Evolutionary conservation across 108 stramenopile species (phyloP), one percentile per base, ranked within the genome.

Genomic region (Skeletonema marinoi): DNA sequence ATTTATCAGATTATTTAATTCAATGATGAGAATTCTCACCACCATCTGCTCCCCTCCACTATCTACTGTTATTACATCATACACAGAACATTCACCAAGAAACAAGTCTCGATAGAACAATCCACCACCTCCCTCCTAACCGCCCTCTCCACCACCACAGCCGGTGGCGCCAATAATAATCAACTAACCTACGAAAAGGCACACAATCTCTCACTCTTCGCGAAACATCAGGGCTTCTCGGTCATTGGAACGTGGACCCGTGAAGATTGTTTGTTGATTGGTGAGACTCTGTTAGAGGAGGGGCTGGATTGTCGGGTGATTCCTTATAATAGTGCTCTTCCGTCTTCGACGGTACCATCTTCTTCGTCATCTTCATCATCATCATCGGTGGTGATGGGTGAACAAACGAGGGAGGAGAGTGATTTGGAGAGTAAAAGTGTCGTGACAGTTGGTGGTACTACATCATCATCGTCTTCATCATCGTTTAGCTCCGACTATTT

Each of bases 201-300:
- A 14, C 63, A 63, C 21, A 60, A 64, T 66, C 46, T 73, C 2
- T 73, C 78, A 30, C 66, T 73, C 51, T 79, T 73, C 68, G 71
- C 78, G 17, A 79, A 79, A 54, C 71, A 79, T 46, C 65, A 79
- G 58, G 68, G 70, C 32, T 79, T 79, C 60, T 68, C 71, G 31
- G 14, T 36, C 1, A 48, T 79, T 25, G 78, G 78, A 3, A 79
- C 78, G 56, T 79, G 78, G 78, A 38, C 78, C 6, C 58, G 78
- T 11, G 65, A 68, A 25, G 78, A 79, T 51, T 79, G 78, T 36
- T 54, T 79, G 1, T 42, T 33, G 16, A 48, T 79, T 21, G 78
- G 78, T 2, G 66, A 79, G 19, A 32, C 39, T 38, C 32, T 79
- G 48, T 29, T 44, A 19, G 31, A 46, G 60, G 42, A 65, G 60